phyloP scores from a whole-genome alignment of 2,329 filamentous ascomycete genomes.

The Lasiodiplodia theobromae region DNA sequence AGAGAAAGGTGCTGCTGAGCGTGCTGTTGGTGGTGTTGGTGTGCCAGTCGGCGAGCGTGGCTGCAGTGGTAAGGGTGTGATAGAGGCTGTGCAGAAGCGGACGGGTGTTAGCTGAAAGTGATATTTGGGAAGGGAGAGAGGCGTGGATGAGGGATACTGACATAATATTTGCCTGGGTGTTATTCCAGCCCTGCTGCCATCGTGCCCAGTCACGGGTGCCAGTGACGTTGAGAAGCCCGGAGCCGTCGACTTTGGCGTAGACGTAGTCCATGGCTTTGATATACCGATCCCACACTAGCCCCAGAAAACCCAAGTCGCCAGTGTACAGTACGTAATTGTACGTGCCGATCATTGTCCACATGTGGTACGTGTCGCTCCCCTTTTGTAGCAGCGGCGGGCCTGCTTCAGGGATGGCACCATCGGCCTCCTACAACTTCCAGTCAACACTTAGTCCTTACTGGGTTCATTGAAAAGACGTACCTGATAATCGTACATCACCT shows the following conservation, averaged over 20 bases:
- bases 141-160: neutral
- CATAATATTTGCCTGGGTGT: constrained; percentile 61
- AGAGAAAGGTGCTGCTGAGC: constrained; percentile 34
- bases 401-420: constrained; percentile 46
- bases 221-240: constrained; percentile 56
- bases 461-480: constrained; percentile 59
- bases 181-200: constrained; percentile 55
- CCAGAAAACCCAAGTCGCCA: constrained; percentile 50
- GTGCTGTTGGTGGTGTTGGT: constrained; percentile 33
- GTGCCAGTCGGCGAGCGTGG: constrained; percentile 40
- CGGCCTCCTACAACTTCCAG: neutral
- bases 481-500: constrained; percentile 27
- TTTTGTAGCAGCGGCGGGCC: constrained; percentile 49
- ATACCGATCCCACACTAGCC: constrained; percentile 51
- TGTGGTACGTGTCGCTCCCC: constrained; percentile 57
- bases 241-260: constrained; percentile 50
- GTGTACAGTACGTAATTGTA: constrained; percentile 52
- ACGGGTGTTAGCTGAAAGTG: neutral
- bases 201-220: constrained; percentile 53
- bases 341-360: constrained; percentile 56
- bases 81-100: constrained; percentile 49
- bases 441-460: neutral
- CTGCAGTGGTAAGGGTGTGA: constrained; percentile 43
- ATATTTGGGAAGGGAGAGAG: neutral
- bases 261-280: constrained; percentile 54